Conservation (phyloP, 2,329 filamentous ascomycete genomes). For the Exophiala viscosa region DNA sequence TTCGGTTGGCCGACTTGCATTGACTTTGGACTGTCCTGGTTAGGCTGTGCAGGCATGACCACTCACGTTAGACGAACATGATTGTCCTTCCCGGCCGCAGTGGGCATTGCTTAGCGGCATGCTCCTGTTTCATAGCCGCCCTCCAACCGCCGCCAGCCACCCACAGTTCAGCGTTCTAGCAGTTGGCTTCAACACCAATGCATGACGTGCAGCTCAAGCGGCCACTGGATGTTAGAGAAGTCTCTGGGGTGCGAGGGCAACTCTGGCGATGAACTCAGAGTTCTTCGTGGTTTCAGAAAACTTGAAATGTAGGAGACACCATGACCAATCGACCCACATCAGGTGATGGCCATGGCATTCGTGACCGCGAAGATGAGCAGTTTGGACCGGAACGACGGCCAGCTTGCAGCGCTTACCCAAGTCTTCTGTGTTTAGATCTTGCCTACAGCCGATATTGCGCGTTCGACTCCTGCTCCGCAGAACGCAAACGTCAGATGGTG, state of each 20-base stretch:
- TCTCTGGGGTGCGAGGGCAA: neutral
- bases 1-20: neutral
- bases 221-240: slow-evolving; percentile 2
- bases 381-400: neutral
- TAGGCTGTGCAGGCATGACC: slow-evolving; percentile 1
- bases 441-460: no score
- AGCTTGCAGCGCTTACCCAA: slow-evolving; percentile 1
- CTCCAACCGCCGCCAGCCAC: slow-evolving; percentile 13
- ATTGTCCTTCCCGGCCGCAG: neutral
- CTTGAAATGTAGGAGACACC: neutral
- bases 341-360: neutral
- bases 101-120: neutral
- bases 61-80: neutral
- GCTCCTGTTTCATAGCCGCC: slow-evolving; percentile 18
- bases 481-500: no score
- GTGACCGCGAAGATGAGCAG: neutral
- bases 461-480: no score
- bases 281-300: neutral
- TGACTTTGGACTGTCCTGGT: slow-evolving; percentile 1
- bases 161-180: slow-evolving; percentile 1
- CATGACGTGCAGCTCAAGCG: slow-evolving; percentile 18
- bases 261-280: neutral
- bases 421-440: no score
- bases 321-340: neutral
- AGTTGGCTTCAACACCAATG: neutral